phyloP scores from a whole-genome alignment of 768 basidiomycete genomes.

The Epithele typhae region DNA sequence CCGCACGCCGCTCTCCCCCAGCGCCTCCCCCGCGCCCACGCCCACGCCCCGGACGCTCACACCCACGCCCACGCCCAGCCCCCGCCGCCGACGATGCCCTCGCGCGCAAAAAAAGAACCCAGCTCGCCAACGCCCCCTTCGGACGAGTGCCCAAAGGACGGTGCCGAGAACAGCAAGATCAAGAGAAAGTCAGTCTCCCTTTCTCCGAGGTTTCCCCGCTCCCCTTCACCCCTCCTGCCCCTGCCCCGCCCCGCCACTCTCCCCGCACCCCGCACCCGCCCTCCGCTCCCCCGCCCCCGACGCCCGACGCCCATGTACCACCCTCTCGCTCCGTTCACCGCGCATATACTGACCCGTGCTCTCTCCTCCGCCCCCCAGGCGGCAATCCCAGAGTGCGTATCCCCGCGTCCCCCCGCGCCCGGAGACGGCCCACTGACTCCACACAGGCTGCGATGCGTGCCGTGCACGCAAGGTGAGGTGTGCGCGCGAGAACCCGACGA shows the following conservation, averaged over 20 bases:
- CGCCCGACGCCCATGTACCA: constrained; percentile 23
- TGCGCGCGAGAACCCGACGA: constrained; percentile 75
- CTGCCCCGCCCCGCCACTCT: constrained; percentile 32
- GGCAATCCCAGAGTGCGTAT: constrained; percentile 78
- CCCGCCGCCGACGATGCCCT: constrained; percentile 48
- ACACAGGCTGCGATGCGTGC: constrained; percentile 79
- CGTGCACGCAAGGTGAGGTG: constrained; percentile 85
- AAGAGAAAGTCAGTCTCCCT: constrained; percentile 69
- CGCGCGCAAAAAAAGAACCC: constrained; percentile 62
- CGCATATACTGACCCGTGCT: background rate
- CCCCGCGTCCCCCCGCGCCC: constrained; percentile 7
- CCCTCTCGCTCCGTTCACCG: constrained; percentile 20
- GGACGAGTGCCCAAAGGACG: constrained; percentile 56
- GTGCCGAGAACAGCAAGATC: constrained; percentile 66
- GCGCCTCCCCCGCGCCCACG: constrained; percentile 3
- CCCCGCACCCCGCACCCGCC: constrained; percentile 36
- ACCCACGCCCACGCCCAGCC: constrained; percentile 22
- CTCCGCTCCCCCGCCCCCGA: constrained; percentile 34
- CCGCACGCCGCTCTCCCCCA: constrained; percentile 4
- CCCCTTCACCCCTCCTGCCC: constrained; percentile 21
- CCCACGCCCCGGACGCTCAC: constrained; percentile 19
- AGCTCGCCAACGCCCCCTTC: constrained; percentile 60
- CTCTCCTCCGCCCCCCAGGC: constrained; percentile 39
- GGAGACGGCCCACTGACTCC: constrained; percentile 18
- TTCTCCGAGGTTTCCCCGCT: constrained; percentile 57